Percentiles rank a stretch among this genome's conserved stretches.
These are phyloP conservation scores for Porodaedalea pini DNA, from an alignment of 1,284 basidiomycete species.

Conservation along the genomic window DNA sequence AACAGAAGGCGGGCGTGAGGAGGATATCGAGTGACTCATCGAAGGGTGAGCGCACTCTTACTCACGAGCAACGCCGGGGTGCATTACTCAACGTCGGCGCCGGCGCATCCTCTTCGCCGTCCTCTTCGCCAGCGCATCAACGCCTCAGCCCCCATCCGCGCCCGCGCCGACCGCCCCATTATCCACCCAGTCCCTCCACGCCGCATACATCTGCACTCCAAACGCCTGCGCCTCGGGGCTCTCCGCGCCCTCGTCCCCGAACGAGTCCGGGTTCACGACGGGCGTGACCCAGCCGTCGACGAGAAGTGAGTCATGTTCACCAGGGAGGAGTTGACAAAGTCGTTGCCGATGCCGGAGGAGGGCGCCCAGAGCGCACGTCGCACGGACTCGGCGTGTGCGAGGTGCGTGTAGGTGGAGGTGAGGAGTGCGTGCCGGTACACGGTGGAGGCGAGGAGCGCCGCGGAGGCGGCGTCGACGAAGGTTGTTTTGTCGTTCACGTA, in stretches of 20 bases:
- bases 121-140: no score
- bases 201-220: conserved; percentile 64
- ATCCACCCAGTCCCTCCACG: conserved; percentile 65
- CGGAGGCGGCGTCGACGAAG: conserved; percentile 75
- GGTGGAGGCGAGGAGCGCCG: conserved; percentile 73
- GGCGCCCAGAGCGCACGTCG: conserved; percentile 47
- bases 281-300: conserved; percentile 59
- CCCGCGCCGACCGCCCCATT: conserved; percentile 47
- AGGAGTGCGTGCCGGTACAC: conserved; percentile 68
- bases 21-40: no score
- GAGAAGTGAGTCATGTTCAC: conserved; percentile 43
- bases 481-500: conserved; percentile 61
- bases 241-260: conserved; percentile 42
- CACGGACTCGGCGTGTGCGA: conserved; percentile 56
- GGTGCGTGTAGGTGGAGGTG: conserved; percentile 43
- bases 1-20: no score
- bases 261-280: conserved; percentile 68
- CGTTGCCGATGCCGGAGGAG: conserved; percentile 4
- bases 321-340: conserved; percentile 23
- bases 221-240: conserved; percentile 68
- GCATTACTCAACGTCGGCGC: no score
- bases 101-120: no score
- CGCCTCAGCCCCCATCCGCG: no score
- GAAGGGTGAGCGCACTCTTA: no score
- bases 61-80: no score